Conservation (phyloP, 306 rosid species). For the Citrullus amarus region DNA sequence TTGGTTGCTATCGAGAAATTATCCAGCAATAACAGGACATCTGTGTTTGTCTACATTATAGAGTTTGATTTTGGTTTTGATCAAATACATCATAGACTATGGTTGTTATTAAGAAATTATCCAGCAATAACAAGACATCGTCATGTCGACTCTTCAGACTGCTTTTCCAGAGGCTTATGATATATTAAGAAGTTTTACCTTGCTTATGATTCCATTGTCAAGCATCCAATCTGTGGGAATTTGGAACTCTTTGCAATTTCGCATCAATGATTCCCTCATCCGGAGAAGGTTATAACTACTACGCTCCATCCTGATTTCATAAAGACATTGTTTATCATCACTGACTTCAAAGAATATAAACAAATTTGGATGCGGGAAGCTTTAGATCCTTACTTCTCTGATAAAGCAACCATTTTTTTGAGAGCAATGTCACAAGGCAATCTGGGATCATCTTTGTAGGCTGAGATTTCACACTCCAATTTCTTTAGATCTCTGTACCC, state of each 20-base stretch:
- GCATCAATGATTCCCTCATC: slow-evolving; percentile 72
- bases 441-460: slow-evolving; percentile 61
- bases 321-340: neutral
- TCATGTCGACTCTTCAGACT: neutral
- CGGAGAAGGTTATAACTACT: slow-evolving; percentile 71
- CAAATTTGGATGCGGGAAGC: neutral
- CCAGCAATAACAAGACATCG: neutral
- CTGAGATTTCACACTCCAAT: slow-evolving; percentile 73
- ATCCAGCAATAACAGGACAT: neutral
- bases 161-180: neutral
- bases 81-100: neutral
- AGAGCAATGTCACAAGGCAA: slow-evolving; percentile 71
- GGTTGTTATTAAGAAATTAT: neutral
- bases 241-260: slow-evolving; percentile 66
- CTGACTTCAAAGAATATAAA: neutral
- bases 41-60: slow-evolving; percentile 36
- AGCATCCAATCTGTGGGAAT: slow-evolving; percentile 96
- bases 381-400: slow-evolving; percentile 59
- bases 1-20: neutral
- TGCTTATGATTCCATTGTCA: slow-evolving; percentile 79
- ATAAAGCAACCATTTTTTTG: slow-evolving; percentile 81
- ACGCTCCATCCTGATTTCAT: slow-evolving; percentile 71
- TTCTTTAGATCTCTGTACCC: slow-evolving; percentile 79
- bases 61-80: neutral
- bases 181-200: slow-evolving; percentile 28